Base-by-base conservation (phyloP, 805 yeast species). In the Kazachstania africana region DNA sequence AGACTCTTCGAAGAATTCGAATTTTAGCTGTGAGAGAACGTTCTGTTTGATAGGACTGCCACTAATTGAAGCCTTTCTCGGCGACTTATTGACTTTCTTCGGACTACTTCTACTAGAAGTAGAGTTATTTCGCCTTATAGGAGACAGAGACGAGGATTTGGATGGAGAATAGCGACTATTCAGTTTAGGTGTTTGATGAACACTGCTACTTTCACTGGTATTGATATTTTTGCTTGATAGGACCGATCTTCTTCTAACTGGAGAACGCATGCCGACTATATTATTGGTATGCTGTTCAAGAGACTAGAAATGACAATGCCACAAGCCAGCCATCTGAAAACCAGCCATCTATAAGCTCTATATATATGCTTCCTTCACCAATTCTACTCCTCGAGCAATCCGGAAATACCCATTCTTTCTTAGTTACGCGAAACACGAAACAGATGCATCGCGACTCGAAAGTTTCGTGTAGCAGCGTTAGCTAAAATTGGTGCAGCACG, bases 201-300 rank as follows among this genome's bases (percentile, higher is more conserved):
- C 4, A 9, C 12, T 27, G 8, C 15, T n/a, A 5, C 9, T 19
- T 10, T 6, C 9, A 13, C 9, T 25, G 13, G 16, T 27, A 30
- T 50, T 50, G 5, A 47, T 37, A 32, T 36, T 45, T 33, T 44
- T 50, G 25, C 40, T 36, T 10, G 40, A 30, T 12, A 50, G 35
- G 3, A 46, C 50, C 6, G 46, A 31, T 33, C 53, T 45, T 28
- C 38, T 35, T 33, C 38, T 47, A 2, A 32, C 14, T 10, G 51
- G 50, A 10, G 53, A 48, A 13, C 37, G 33, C 41, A 33, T 42
- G 6, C 9, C 24, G 6, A 8, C 14, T 8, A 19, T 23, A 21
- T 28, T 16, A 16, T 6, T 3, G 13, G 3, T 16, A 12, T 19
- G 9, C 17, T 9, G 5, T 26, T 15, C 17, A 16, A 13, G 21